Percentiles rank a stretch among this genome's conserved stretches.
These are phyloP conservation scores for Vigna unguiculata DNA, from an alignment of 306 rosid genomes.

Conservation along the genomic window DNA sequence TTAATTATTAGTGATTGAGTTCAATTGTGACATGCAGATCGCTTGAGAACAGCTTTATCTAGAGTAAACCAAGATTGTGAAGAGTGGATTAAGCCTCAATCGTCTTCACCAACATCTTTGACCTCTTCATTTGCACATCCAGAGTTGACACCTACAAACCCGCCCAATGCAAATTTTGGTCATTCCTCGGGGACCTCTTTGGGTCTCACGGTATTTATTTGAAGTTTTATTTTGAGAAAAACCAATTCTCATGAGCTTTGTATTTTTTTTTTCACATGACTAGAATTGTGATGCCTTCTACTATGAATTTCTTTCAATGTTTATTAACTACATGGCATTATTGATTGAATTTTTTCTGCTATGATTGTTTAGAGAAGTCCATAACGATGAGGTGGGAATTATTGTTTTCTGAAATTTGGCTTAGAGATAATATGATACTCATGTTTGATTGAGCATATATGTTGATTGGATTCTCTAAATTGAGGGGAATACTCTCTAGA, in stretches of 20 bases:
- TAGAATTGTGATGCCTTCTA: slow-evolving; percentile 17
- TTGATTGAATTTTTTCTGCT: background rate
- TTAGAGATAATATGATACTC: slow-evolving; percentile 3
- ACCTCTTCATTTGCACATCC: slow-evolving; percentile 62
- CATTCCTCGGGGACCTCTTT: slow-evolving; percentile 60
- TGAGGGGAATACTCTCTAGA: background rate
- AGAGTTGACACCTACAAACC: slow-evolving; percentile 70
- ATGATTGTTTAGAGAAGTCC: slow-evolving; percentile 16
- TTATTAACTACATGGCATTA: slow-evolving; percentile 18
- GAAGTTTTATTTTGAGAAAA: slow-evolving; percentile 10
- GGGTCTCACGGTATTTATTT: slow-evolving; percentile 80
- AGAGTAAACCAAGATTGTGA: slow-evolving; percentile 88
- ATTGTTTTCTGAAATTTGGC: slow-evolving; percentile 15
- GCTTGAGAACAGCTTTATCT: slow-evolving; percentile 84
- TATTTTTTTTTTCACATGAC: slow-evolving; percentile 15
- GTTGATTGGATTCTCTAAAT: background rate
- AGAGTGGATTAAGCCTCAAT: slow-evolving; percentile 73
- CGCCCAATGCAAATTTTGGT: slow-evolving; percentile 63
- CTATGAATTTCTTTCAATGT: slow-evolving; percentile 15
- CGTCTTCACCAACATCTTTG: slow-evolving; percentile 68
- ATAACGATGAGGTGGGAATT: slow-evolving; percentile 15
- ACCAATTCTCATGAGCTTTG: background rate
- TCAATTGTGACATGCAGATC: slow-evolving; percentile 67
- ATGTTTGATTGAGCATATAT: slow-evolving; percentile 14
- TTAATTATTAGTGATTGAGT: slow-evolving; percentile 36